Conservation (phyloP, 371 early-diverging fungal species). For the Cokeromyces recurvatus region DNA sequence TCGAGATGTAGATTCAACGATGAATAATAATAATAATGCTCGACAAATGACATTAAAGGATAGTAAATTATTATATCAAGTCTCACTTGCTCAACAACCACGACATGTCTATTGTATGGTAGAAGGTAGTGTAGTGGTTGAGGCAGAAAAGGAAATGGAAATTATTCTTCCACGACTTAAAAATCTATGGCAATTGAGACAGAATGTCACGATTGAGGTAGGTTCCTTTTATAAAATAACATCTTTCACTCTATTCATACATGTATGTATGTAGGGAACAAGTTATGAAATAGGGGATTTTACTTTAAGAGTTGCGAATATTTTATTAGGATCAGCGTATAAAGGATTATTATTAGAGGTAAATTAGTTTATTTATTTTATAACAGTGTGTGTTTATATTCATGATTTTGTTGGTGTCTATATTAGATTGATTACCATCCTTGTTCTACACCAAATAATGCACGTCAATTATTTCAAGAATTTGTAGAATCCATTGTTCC, state of each 20-base stretch:
- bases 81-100: constrained; percentile 43
- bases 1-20: constrained; percentile 18
- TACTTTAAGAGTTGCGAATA: constrained; percentile 47
- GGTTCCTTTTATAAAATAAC: not conserved
- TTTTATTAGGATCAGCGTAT: constrained; percentile 43
- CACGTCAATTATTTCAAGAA: constrained; percentile 32
- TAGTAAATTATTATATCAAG: constrained; percentile 40
- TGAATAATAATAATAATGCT: constrained; percentile 13
- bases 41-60: constrained; percentile 23
- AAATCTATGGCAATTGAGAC: constrained; percentile 46
- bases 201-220: constrained; percentile 44
- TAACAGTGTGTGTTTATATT: too few relatives aligned
- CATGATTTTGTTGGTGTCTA: too few relatives aligned
- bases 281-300: constrained; percentile 52
- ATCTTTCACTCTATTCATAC: not conserved
- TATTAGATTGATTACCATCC: constrained; percentile 47
- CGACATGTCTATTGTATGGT: constrained; percentile 51
- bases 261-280: constrained; percentile 24
- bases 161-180: constrained; percentile 41
- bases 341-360: constrained; percentile 49
- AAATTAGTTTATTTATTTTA: too few relatives aligned
- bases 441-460: constrained; percentile 38
- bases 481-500: constrained; percentile 45
- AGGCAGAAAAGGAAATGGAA: constrained; percentile 50
- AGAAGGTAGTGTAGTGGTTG: constrained; percentile 46